Evolutionary conservation across 75 land plant genomes (phyloP).

Genomic region (Pseudotsuga menziesii): DNA sequence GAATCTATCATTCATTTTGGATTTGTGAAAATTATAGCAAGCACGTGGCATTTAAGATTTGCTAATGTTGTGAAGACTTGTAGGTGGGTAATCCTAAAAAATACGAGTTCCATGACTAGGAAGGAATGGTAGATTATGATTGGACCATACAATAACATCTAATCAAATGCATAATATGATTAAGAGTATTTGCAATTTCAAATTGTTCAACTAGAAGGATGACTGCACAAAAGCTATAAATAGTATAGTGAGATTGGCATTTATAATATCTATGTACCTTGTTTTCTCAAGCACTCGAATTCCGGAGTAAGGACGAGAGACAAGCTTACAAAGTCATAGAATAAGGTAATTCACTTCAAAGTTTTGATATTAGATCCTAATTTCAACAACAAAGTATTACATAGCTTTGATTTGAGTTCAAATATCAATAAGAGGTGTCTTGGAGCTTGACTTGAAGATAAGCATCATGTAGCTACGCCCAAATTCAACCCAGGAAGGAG

Average conservation of each 20-base stretch:
- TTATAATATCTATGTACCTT: constrained; percentile 53
- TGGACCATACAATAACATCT: constrained; percentile 58
- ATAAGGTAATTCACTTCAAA: not conserved
- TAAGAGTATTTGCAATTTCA: constrained; percentile 32
- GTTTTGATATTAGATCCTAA: not conserved
- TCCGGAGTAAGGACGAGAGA: not conserved
- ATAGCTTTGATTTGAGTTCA: too few species aligned
- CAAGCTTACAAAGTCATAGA: constrained; percentile 4
- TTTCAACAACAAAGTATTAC: not conserved
- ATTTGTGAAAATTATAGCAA: too few species aligned
- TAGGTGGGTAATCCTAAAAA: constrained; percentile 66
- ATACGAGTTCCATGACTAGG: constrained; percentile 35
- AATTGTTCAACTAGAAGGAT: constrained; percentile 13
- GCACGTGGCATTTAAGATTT: too few species aligned
- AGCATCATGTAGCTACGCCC: too few species aligned
- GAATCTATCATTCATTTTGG: too few species aligned
- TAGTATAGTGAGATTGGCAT: constrained; percentile 36
- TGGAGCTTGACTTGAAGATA: too few species aligned
- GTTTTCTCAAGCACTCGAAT: constrained; percentile 12
- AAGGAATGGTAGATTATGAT: constrained; percentile 50
- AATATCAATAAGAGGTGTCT: too few species aligned
- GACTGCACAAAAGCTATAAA: constrained; percentile 11
- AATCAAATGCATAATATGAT: constrained; percentile 22
- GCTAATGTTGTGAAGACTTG: too few species aligned
- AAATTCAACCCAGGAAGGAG: too few species aligned